Evolutionary conservation across 768 basidiomycete species (phyloP).

Genomic region (Gloeopeniophorella convolvens): DNA sequence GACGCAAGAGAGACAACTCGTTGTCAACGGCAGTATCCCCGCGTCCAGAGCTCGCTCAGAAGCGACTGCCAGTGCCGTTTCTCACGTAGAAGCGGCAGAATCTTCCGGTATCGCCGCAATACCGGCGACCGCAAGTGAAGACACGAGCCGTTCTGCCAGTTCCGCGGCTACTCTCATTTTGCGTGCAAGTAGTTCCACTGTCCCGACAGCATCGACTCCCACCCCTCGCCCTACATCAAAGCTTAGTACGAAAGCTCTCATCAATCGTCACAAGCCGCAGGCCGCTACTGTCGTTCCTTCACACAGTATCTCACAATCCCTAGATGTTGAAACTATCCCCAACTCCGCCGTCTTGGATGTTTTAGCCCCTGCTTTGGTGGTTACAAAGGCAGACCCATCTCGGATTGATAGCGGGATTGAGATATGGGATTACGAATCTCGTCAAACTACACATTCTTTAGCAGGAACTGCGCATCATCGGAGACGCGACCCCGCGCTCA

Average conservation of each 20-base stretch:
- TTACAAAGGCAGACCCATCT: not conserved
- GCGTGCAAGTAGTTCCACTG: not conserved
- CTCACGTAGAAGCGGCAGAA: too few species aligned
- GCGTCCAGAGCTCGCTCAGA: too few species aligned
- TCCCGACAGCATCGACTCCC: not conserved
- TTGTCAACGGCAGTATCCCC: too few species aligned
- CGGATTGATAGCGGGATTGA: conserved; percentile 15
- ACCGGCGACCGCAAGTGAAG: too few species aligned
- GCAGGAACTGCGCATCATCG: too few species aligned
- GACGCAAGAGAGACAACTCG: too few species aligned
- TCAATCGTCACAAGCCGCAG: conserved; percentile 11
- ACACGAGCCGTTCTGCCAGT: too few species aligned
- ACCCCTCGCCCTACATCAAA: conserved; percentile 3
- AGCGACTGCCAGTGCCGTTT: too few species aligned
- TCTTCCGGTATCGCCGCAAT: too few species aligned
- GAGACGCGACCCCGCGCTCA: too few species aligned
- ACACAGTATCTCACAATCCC: not conserved
- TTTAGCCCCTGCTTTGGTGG: not conserved
- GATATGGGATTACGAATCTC: conserved; percentile 10
- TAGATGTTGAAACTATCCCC: not conserved
- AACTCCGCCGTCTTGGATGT: not conserved
- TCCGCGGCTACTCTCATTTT: too few species aligned
- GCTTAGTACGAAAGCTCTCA: conserved; percentile 14
- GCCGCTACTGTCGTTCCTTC: not conserved
- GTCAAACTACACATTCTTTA: not conserved